Conservation (phyloP, 352 stramenopile genomes). For the Phytophthora fragariae region DNA sequence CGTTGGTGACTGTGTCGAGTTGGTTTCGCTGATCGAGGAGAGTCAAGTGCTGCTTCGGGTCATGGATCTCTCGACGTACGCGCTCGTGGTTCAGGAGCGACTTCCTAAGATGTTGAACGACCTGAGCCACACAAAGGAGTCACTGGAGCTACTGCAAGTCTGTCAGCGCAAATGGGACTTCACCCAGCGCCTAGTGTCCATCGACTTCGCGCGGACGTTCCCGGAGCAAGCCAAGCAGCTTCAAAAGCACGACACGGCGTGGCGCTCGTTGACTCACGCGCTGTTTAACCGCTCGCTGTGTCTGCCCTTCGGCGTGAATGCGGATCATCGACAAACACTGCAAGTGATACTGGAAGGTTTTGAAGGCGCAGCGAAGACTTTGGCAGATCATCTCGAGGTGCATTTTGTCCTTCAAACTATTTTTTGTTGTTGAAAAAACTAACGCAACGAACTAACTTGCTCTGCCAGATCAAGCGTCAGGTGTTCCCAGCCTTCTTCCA, state of each 20-base stretch:
- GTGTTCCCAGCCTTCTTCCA: conserved; percentile 71
- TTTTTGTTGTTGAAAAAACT: not conserved
- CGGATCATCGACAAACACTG: conserved; percentile 53
- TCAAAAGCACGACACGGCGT: conserved; percentile 59
- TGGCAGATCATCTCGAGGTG: conserved; percentile 71
- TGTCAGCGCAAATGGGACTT: conserved; percentile 79
- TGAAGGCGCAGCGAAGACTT: conserved; percentile 50
- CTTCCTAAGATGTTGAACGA: conserved; percentile 61
- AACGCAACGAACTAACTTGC: too few relatives aligned
- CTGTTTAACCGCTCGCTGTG: conserved; percentile 62
- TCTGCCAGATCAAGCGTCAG: conserved; percentile 57
- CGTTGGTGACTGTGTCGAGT: conserved; percentile 65
- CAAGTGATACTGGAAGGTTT: conserved; percentile 60
- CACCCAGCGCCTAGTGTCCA: conserved; percentile 65
- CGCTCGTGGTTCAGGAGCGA: conserved; percentile 55
- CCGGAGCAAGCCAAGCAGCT: conserved; percentile 66
- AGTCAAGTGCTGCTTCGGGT: conserved; percentile 76
- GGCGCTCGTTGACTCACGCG: conserved; percentile 56
- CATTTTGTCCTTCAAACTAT: not conserved
- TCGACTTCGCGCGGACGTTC: conserved; percentile 68
- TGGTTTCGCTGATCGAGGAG: conserved; percentile 68
- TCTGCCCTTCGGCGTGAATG: conserved; percentile 60
- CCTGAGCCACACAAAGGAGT: conserved; percentile 55
- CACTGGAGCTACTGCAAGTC: conserved; percentile 58
- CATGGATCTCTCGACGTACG: conserved; percentile 78